Percentiles rank a stretch among this genome's conserved stretches.
Evolutionary conservation across 495 filamentous ascomycete genomes (phyloP).

Genomic region (Penicillium cataractarum): DNA sequence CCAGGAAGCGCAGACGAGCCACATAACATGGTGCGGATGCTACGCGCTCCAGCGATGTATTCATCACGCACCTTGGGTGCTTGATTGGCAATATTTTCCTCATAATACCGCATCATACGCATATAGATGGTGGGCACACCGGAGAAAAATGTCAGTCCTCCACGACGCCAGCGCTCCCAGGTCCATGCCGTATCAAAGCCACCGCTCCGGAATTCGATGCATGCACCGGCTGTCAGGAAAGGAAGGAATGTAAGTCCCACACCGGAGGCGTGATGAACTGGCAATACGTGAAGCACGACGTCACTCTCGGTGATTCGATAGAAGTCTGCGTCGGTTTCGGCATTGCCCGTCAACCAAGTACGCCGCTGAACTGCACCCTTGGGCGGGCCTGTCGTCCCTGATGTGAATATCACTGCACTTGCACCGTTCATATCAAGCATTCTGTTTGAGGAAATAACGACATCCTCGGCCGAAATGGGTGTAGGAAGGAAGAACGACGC

Average conservation of each 20-base stretch:
- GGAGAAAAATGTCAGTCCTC: slow-evolving; percentile 49
- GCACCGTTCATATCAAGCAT: slow-evolving; percentile 33
- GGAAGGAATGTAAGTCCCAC: slow-evolving; percentile 52
- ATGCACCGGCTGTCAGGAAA: slow-evolving; percentile 43
- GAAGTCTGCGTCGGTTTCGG: slow-evolving; percentile 33
- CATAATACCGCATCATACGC: slow-evolving; percentile 52
- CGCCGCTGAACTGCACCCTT: slow-evolving; percentile 48
- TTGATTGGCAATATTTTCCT: slow-evolving; percentile 31
- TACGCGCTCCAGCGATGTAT: slow-evolving; percentile 44
- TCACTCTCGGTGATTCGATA: slow-evolving; percentile 33
- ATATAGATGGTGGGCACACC: slow-evolving; percentile 57
- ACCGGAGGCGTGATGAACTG: slow-evolving; percentile 54
- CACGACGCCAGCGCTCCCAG: slow-evolving; percentile 52
- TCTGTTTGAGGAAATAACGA: slow-evolving; percentile 30
- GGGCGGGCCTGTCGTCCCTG: slow-evolving; percentile 50
- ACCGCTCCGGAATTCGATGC: slow-evolving; percentile 51
- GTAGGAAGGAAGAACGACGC: slow-evolving; percentile 21
- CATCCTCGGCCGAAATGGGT: slow-evolving; percentile 14
- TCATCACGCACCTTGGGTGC: slow-evolving; percentile 25
- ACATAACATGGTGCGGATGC: slow-evolving; percentile 47
- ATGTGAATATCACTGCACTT: slow-evolving; percentile 44
- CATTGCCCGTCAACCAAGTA: slow-evolving; percentile 31
- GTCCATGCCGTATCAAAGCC: slow-evolving; percentile 51
- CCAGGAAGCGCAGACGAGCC: slow-evolving; percentile 51
- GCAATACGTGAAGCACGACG: slow-evolving; percentile 43